Evolutionary conservation across 352 stramenopile genomes (phyloP).

Genomic region (Pseudoperonospora humuli): DNA sequence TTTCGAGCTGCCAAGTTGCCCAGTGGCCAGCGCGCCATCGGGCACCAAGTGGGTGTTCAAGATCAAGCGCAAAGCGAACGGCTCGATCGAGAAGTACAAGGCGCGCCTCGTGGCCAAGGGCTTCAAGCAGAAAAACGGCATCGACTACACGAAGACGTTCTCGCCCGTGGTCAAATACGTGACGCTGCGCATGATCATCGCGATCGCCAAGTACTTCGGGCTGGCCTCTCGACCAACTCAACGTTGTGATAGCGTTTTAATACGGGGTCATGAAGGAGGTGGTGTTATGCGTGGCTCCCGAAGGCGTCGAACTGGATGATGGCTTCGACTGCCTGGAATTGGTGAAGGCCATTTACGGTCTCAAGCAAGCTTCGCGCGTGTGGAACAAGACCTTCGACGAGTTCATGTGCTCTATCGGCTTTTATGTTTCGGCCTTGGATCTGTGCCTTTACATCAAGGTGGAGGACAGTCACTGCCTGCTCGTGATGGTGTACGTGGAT

Average conservation of each 20-base stretch:
- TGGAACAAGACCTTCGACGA: slow-evolving; percentile 4
- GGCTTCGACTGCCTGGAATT: background rate
- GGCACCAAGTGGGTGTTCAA: no score
- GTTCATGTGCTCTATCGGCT: background rate
- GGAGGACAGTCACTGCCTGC: slow-evolving; percentile 1
- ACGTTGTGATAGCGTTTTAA: slow-evolving; percentile 3
- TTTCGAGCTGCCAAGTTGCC: no score
- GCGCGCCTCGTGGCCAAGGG: background rate
- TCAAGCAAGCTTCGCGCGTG: slow-evolving; percentile 2
- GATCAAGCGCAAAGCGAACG: no score
- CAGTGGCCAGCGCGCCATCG: no score
- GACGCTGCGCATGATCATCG: background rate
- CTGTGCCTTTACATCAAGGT: slow-evolving; percentile 11
- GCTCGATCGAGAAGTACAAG: slow-evolving; percentile 27
- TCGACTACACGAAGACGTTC: slow-evolving; percentile 16
- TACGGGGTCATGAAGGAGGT: slow-evolving; percentile 5
- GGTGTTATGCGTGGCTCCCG: background rate
- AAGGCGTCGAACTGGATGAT: background rate
- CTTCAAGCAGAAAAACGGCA: slow-evolving; percentile 21
- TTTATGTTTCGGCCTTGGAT: background rate
- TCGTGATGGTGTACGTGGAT: slow-evolving; percentile 8
- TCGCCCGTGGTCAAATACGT: slow-evolving; percentile 1
- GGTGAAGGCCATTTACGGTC: slow-evolving; percentile 1
- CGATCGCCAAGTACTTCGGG: background rate
- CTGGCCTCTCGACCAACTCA: slow-evolving; percentile 3